phyloP scores from a whole-genome alignment of 2,329 filamentous ascomycete genomes.

The Colletotrichum godetiae region DNA sequence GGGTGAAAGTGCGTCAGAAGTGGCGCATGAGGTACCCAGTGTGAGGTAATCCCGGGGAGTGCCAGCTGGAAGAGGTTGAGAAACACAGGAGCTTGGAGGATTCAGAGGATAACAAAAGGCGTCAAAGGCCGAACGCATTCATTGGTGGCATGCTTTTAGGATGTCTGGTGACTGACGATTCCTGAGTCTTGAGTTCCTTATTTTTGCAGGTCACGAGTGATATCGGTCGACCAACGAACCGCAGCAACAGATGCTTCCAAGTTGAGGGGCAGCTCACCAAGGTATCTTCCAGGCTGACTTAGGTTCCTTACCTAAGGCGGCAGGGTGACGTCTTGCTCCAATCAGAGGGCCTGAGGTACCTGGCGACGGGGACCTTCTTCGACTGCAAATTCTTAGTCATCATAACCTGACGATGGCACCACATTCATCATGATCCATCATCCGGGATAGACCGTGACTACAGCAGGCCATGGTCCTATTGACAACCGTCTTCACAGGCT shows the following conservation, averaged over 20 bases:
- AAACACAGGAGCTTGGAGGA: neutral
- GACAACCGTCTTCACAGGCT: neutral
- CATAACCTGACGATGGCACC: neutral
- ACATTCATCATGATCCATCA: neutral
- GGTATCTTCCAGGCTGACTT: neutral
- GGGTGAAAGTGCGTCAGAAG: conserved; percentile 33
- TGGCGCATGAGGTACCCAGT: conserved; percentile 12
- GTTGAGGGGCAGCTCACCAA: neutral
- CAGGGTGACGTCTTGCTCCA: neutral
- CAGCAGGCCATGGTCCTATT: neutral
- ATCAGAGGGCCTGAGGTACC: neutral
- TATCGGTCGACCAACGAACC: conserved; percentile 18
- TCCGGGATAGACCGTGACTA: neutral
- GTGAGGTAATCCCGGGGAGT: conserved; percentile 22
- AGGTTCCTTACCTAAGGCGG: neutral
- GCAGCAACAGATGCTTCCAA: neutral
- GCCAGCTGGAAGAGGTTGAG: neutral
- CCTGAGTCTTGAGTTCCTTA: neutral
- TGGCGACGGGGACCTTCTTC: neutral
- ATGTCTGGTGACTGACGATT: conserved; percentile 19
- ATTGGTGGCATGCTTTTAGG: conserved; percentile 3
- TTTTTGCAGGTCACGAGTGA: conserved; percentile 21
- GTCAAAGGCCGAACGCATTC: neutral
- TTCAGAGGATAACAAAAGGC: neutral
- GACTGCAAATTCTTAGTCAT: neutral